Percentiles rank a stretch among this genome's conserved stretches.
Conservation (phyloP, 345 rosid species). For the Camelina neglecta region DNA sequence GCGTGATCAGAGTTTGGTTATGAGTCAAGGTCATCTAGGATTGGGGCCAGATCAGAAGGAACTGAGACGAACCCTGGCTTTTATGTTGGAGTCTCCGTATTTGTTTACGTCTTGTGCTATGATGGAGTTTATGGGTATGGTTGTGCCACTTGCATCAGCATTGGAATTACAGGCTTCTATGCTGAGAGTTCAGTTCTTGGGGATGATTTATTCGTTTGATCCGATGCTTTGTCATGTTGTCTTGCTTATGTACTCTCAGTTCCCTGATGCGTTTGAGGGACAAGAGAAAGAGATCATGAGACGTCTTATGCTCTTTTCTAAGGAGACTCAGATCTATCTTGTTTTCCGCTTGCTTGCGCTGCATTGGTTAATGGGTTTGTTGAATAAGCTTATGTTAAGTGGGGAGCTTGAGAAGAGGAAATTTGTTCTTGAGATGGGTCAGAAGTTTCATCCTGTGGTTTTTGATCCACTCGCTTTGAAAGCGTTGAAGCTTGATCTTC, state of each 20-base stretch:
- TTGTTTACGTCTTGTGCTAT: conserved; percentile 81
- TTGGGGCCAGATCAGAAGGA: conserved; percentile 82
- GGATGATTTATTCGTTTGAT: conserved; percentile 85
- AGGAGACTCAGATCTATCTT: conserved; percentile 66
- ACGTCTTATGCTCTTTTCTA: conserved; percentile 68
- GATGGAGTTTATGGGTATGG: conserved; percentile 81
- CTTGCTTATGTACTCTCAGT: conserved; percentile 63
- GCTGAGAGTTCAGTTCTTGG: conserved; percentile 90
- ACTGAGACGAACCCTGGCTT: conserved; percentile 83
- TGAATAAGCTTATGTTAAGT: conserved; percentile 52
- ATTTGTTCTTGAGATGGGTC: conserved; percentile 60
- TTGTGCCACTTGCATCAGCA: conserved; percentile 73
- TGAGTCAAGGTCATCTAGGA: conserved; percentile 36
- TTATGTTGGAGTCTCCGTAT: conserved; percentile 81
- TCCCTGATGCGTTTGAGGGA: conserved; percentile 75
- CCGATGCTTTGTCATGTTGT: conserved; percentile 79
- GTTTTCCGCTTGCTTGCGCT: conserved; percentile 82
- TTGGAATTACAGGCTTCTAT: conserved; percentile 89
- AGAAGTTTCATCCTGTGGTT: conserved; percentile 72
- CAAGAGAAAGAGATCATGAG: conserved; percentile 74
- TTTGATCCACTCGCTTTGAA: conserved; percentile 94
- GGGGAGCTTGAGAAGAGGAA: conserved; percentile 61
- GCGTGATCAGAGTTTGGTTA: conserved; percentile 40
- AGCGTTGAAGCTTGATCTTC: conserved; percentile 83
- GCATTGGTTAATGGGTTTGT: conserved; percentile 84